phyloP scores from a whole-genome alignment of 345 rosid genomes.

The Zanthoxylum bungeanum region DNA sequence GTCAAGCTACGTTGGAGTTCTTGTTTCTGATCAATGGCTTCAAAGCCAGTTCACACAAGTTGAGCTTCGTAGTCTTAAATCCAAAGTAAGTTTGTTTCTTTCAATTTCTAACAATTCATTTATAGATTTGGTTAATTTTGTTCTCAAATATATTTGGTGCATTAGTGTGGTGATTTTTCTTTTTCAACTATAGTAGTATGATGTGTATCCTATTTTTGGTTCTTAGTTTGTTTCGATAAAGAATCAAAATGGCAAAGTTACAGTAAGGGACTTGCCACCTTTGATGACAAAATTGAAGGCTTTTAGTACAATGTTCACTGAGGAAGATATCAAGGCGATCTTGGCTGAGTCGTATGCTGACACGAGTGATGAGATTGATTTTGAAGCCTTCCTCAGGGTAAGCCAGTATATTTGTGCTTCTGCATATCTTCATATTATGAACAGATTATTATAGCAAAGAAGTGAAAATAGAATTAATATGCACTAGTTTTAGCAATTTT shows the following conservation, averaged over 20 bases:
- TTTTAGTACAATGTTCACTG: slow-evolving; percentile 45
- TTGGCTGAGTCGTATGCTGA: slow-evolving; percentile 42
- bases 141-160: not conserved
- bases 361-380: slow-evolving; percentile 45
- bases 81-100: slow-evolving; percentile 53
- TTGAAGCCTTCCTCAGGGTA: slow-evolving; percentile 84
- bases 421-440: not conserved
- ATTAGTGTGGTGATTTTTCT: not conserved
- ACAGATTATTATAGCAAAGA: no score
- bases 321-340: slow-evolving; percentile 58
- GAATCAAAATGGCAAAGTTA: slow-evolving; percentile 63
- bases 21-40: slow-evolving; percentile 79
- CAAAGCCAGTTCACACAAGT: slow-evolving; percentile 89
- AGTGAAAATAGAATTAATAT: not conserved
- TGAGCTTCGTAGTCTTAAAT: slow-evolving; percentile 78
- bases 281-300: slow-evolving; percentile 64
- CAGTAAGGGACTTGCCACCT: slow-evolving; percentile 55
- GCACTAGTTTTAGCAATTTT: not conserved
- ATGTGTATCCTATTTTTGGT: slow-evolving; percentile 5
- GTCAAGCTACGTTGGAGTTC: slow-evolving; percentile 70
- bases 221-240: slow-evolving; percentile 52
- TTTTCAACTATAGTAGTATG: not conserved
- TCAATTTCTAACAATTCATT: not conserved
- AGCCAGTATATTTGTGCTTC: slow-evolving; percentile 15
- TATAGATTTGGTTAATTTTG: not conserved